phyloP scores from a whole-genome alignment of 1,139 yeast species.

The Geotrichum reessii region DNA sequence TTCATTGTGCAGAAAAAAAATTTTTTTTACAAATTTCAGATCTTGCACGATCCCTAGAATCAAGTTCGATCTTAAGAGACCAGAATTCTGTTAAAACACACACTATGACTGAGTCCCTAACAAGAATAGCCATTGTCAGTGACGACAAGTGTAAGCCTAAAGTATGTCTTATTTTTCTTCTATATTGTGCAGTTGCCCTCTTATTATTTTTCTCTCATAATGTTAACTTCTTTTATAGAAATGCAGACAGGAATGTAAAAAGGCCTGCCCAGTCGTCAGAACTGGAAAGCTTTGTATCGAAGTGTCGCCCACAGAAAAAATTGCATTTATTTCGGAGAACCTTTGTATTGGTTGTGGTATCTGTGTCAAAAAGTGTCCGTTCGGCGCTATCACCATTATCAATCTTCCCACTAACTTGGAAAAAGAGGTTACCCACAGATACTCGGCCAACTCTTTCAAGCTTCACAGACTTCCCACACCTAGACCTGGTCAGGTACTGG shows the following conservation, averaged over 20 bases:
- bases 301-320: constrained; percentile 82
- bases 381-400: constrained; percentile 92
- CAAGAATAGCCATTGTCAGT: constrained; percentile 77
- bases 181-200: not conserved
- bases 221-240: constrained; percentile 38
- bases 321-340: constrained; percentile 92
- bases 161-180: not conserved
- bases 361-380: constrained; percentile 96
- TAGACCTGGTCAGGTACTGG: constrained; percentile 97
- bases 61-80: not conserved
- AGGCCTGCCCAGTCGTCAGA: constrained; percentile 94
- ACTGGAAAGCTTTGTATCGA: constrained; percentile 97
- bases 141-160: constrained; percentile 95
- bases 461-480: constrained; percentile 96
- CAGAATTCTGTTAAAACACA: not conserved
- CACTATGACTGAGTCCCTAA: not conserved
- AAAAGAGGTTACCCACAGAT: constrained; percentile 88
- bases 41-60: not conserved
- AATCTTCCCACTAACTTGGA: constrained; percentile 94
- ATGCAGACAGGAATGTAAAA: constrained; percentile 96
- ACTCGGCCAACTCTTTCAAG: constrained; percentile 95
- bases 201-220: not conserved
- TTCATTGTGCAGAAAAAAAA: not conserved
- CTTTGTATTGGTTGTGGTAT: constrained; percentile 99
- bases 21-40: not conserved